Base-by-base conservation (phyloP, 1,139 yeast genomes). In the Zygoascus sp. region DNA sequence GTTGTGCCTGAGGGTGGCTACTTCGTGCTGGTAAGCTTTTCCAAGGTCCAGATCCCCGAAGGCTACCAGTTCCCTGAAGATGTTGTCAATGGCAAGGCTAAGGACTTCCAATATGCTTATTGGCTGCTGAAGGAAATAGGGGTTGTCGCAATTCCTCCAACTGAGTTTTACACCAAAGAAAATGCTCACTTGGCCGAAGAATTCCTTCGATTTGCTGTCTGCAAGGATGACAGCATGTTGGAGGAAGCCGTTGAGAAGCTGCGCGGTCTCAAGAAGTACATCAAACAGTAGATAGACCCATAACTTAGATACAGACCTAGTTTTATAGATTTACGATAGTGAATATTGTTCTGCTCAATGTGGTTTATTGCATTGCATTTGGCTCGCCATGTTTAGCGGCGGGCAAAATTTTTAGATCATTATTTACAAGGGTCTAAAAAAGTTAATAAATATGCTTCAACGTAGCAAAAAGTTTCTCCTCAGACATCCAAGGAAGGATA, bases 91-190 rank as follows among this genome's bases (percentile, higher is more conserved):
- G 68, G 73, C 48, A 81, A 85, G 46, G 90, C 96, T 21, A 79
- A 80, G 55, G 98, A 92, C 69, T 92, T 88, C 73, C 80, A 80
- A 61, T 74, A 84, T 55, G 94, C 96, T 0, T 87, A 87, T 68
- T 92, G 97, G 97, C 73, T 92, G 52, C 87, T 89, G 59, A 82
- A 80, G 62, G 96, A 90, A 62, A 67, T 92, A 48, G 98, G 98
- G 4, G 95, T 92, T 40, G 97, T 92, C 20, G 85, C 95, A 5
- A 90, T 92, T 56, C 98, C 98, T 10, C 97, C 97, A 25, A 84
- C 96, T 4, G 98, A 90, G 65, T 92, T 92, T 62, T 80, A 87
- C 61, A 76, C 79, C 40, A 75, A 78, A 40, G 81, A 85, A 64
- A 77, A 79, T 51, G 90, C 86, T 27, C 74, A 78, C 50, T 79